Conservation (phyloP, 306 rosid genomes). For the Arachis hypogaea region DNA sequence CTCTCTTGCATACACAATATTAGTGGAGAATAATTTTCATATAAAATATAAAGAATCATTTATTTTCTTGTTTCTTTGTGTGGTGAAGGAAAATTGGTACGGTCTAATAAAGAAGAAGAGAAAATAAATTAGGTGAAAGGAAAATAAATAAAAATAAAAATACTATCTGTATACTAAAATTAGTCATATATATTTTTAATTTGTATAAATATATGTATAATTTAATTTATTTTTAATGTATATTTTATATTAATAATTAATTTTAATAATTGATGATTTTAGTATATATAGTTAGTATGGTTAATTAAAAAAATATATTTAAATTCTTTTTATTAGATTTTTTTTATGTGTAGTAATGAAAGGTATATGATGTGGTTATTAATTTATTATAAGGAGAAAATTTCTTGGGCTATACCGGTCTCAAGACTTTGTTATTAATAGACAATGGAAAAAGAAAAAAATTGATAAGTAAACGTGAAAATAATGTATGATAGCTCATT, state of each 20-base stretch:
- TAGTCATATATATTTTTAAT: too few species aligned
- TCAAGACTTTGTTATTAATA: slow-evolving; percentile 1
- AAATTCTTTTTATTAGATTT: not conserved
- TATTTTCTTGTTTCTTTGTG: not conserved
- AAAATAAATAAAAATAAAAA: too few species aligned
- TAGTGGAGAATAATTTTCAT: slow-evolving; percentile 14
- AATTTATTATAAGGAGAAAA: too few species aligned
- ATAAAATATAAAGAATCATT: not conserved
- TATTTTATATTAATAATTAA: too few species aligned
- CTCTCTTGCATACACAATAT: not conserved
- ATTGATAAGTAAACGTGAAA: too few species aligned
- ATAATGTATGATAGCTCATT: too few species aligned
- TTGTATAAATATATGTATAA: too few species aligned
- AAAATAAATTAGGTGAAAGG: not conserved
- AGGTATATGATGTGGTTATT: not conserved
- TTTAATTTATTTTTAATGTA: too few species aligned
- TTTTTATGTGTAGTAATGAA: not conserved
- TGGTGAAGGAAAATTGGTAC: not conserved
- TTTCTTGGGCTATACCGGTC: not conserved
- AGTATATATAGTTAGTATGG: too few species aligned
- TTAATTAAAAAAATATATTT: not conserved
- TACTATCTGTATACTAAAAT: too few species aligned
- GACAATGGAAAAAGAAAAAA: too few species aligned
- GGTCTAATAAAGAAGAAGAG: not conserved
- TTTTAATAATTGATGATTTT: too few species aligned